phyloP scores from a whole-genome alignment of 345 rosid genomes.

The Heritiera fomes region DNA sequence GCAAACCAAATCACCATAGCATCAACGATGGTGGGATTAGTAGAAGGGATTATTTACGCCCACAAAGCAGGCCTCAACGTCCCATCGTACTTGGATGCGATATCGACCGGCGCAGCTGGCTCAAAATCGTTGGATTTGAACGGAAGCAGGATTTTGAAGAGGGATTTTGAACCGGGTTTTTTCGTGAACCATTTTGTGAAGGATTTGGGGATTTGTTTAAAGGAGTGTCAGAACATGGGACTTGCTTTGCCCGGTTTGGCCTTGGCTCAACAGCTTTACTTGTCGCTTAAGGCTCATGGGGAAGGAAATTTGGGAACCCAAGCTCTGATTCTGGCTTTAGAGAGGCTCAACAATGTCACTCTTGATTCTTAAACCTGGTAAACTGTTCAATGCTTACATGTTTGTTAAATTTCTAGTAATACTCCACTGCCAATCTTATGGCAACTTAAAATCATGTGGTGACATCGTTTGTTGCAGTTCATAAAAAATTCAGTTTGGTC shows the following conservation, averaged over 20 bases:
- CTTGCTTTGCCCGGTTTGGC: constrained; percentile 88
- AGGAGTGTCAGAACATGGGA: constrained; percentile 81
- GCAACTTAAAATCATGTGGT: background rate
- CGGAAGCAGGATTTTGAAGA: constrained; percentile 65
- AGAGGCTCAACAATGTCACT: constrained; percentile 75
- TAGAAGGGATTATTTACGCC: constrained; percentile 79
- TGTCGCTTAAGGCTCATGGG: constrained; percentile 89
- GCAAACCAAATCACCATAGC: constrained; percentile 83
- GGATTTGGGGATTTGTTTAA: constrained; percentile 89
- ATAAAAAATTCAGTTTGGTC: background rate
- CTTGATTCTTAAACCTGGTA: constrained; percentile 31
- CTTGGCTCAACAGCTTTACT: constrained; percentile 84
- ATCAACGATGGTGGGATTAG: constrained; percentile 78
- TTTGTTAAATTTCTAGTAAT: background rate
- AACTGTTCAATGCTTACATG: background rate
- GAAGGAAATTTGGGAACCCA: constrained; percentile 80
- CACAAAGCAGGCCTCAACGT: constrained; percentile 78
- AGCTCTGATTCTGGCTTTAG: constrained; percentile 77
- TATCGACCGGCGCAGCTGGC: constrained; percentile 72
- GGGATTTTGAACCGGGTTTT: constrained; percentile 85
- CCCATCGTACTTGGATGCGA: constrained; percentile 56
- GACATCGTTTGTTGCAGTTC: background rate
- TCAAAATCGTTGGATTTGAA: constrained; percentile 67
- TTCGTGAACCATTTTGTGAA: constrained; percentile 83
- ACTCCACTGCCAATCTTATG: background rate